Conservation (phyloP, 2,329 filamentous ascomycete genomes). For the Akanthomyces lecanii region DNA sequence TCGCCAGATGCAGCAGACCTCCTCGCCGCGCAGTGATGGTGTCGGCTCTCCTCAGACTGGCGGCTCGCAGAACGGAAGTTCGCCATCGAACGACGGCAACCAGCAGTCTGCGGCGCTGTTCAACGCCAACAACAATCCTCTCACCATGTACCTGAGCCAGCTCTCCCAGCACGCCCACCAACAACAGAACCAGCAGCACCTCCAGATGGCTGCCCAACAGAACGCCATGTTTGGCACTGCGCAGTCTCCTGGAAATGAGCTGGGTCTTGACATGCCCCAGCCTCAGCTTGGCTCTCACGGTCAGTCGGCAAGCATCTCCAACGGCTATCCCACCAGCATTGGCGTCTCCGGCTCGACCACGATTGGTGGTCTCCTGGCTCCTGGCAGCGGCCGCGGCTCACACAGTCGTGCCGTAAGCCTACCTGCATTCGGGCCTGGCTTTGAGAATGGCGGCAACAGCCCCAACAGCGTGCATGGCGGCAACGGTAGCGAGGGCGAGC, state of each 20-base stretch:
- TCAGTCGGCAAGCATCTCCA: conserved; percentile 62
- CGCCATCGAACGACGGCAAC: conserved; percentile 50
- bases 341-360: conserved; percentile 59
- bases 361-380: conserved; percentile 72
- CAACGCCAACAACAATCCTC: conserved; percentile 78
- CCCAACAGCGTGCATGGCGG: conserved; percentile 45
- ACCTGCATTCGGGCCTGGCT: conserved; percentile 63
- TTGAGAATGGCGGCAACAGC: conserved; percentile 56
- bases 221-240: conserved; percentile 75
- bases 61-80: conserved; percentile 56
- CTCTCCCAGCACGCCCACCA: conserved; percentile 68
- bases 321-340: conserved; percentile 54
- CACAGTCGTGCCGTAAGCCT: conserved; percentile 85
- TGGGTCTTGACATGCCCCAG: conserved; percentile 55
- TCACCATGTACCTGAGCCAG: conserved; percentile 91
- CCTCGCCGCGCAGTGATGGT: conserved; percentile 63
- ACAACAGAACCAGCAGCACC: conserved; percentile 71
- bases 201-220: conserved; percentile 70
- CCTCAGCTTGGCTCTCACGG: conserved; percentile 60
- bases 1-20: conserved; percentile 68
- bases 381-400: conserved; percentile 57
- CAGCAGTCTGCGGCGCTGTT: conserved; percentile 69
- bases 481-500: conserved; percentile 45
- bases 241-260: conserved; percentile 53
- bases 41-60: conserved; percentile 55